These are phyloP conservation scores for Boletus vermiculosoides DNA, from an alignment of 768 basidiomycete species.

Conservation along the genomic window DNA sequence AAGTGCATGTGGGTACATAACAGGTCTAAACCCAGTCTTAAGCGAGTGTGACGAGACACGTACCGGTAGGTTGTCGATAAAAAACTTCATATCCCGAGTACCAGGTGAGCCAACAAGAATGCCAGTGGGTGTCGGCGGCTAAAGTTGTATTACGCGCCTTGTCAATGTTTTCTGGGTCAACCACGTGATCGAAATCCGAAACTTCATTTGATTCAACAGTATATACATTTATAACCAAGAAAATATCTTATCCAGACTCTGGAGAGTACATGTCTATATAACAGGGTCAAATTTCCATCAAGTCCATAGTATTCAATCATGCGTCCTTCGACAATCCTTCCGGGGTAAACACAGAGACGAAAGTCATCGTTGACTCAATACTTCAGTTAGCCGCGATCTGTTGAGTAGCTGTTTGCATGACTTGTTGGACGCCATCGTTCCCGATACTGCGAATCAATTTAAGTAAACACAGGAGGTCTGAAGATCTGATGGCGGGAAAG, in stretches of 20 bases:
- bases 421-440: constrained; percentile 32
- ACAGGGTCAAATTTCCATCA: neutral
- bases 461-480: neutral
- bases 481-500: neutral
- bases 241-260: neutral
- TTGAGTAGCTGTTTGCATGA: constrained; percentile 34
- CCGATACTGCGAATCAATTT: constrained; percentile 25
- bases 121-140: neutral
- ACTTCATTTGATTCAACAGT: neutral
- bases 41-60: constrained; percentile 22
- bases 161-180: neutral
- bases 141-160: neutral
- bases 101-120: neutral
- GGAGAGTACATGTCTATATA: neutral
- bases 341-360: neutral
- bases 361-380: neutral
- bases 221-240: neutral
- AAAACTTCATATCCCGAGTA: constrained; percentile 64
- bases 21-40: neutral
- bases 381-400: constrained; percentile 31
- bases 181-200: constrained; percentile 17
- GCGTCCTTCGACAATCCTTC: neutral
- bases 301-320: neutral
- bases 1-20: neutral
- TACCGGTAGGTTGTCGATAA: constrained; percentile 78